Conservation (phyloP, 1,284 basidiomycete genomes). For the Puccinia coronata region DNA sequence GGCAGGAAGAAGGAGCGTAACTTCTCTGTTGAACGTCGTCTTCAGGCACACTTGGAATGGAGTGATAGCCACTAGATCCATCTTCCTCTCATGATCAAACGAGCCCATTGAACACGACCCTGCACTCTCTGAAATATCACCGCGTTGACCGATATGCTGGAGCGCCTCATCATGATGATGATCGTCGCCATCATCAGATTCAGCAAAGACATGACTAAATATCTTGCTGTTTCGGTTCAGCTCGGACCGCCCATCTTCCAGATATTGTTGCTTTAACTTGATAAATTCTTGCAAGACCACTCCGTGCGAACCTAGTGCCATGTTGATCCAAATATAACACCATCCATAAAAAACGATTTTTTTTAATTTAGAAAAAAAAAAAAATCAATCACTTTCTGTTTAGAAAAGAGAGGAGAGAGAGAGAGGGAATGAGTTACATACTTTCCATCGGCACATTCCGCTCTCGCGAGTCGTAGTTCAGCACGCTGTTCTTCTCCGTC, state of each 20-base stretch:
- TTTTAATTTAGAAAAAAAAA: no score
- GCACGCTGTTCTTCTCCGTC: background rate
- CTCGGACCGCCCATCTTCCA: background rate
- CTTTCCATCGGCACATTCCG: constrained; percentile 32
- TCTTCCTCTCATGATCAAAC: background rate
- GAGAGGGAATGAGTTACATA: background rate
- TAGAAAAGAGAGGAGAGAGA: background rate
- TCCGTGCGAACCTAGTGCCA: background rate
- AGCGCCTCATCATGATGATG: background rate
- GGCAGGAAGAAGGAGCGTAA: no score
- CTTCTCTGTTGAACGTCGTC: constrained; percentile 29
- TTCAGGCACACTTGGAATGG: background rate
- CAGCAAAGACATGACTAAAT: background rate
- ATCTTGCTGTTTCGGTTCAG: background rate
- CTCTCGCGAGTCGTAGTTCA: constrained; percentile 10
- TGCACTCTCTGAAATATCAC: no score
- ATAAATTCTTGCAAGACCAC: constrained; percentile 1
- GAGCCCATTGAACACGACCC: no score
- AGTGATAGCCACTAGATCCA: constrained; percentile 3
- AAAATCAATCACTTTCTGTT: background rate
- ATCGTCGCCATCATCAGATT: background rate
- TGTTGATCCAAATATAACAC: no score
- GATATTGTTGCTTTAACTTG: background rate
- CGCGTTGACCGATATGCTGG: no score
- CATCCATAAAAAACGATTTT: no score